phyloP scores from a whole-genome alignment of 345 rosid species.

The Trapa incisa region DNA sequence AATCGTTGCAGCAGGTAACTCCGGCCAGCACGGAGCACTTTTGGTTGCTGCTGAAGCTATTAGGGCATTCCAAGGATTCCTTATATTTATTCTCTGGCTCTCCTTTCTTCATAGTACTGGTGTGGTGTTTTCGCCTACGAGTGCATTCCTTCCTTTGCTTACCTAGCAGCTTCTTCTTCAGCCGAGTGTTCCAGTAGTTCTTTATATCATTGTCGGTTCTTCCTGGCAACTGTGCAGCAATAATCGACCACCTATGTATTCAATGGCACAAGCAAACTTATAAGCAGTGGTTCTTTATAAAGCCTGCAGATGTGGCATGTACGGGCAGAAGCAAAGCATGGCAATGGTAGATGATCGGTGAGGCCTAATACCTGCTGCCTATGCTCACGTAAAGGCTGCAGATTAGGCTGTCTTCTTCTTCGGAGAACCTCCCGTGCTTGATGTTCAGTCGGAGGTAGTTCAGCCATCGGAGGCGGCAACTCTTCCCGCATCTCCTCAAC shows the following conservation, averaged over 20 bases:
- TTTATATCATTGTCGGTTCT: conserved; percentile 58
- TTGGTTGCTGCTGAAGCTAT: conserved; percentile 9
- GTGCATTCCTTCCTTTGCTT: conserved; percentile 26
- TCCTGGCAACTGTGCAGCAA: conserved; percentile 53
- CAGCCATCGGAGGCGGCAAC: conserved; percentile 67
- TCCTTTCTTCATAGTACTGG: conserved; percentile 13
- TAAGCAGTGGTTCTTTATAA: too few relatives aligned
- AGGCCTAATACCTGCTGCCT: conserved; percentile 44
- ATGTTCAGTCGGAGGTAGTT: conserved; percentile 63
- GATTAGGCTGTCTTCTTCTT: conserved; percentile 54
- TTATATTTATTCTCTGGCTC: conserved; percentile 14
- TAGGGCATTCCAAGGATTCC: conserved; percentile 11
- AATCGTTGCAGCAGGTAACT: conserved; percentile 22
- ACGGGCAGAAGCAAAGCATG: too few relatives aligned
- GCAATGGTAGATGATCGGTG: background rate
- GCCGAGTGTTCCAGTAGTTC: conserved; percentile 55
- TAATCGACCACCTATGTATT: conserved; percentile 39
- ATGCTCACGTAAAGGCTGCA: conserved; percentile 46
- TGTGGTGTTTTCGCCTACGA: conserved; percentile 15
- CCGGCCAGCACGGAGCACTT: conserved; percentile 32
- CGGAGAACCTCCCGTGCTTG: conserved; percentile 60
- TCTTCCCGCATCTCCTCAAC: conserved; percentile 63
- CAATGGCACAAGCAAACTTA: background rate
- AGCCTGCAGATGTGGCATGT: too few relatives aligned
- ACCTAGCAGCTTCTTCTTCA: conserved; percentile 45